Base-by-base conservation (phyloP, 164 flowering plant genomes). In the Annona cherimola region DNA sequence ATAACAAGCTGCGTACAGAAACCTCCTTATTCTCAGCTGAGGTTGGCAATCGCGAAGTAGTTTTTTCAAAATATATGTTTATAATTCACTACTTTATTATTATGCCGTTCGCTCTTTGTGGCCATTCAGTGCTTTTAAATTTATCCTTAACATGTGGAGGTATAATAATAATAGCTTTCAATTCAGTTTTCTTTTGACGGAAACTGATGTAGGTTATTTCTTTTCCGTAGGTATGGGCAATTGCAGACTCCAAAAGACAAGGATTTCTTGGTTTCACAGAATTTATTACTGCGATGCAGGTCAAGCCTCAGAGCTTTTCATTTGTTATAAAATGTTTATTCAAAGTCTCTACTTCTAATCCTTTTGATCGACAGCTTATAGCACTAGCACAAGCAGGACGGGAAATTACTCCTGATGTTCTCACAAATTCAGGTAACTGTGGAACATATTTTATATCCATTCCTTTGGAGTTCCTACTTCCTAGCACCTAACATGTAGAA, bases 251-350 rank as follows among this genome's bases (percentile, higher is more conserved):
- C 16, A 93, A 86, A 76, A 71, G 98, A 62, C 97, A 91, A 75
- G 99, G 99, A 26, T 91, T 81, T 79, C 93, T 95, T 70, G 90
- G 92, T 69, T 86, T 93, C 70, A 86, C 81, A 64, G 98, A 95
- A 78, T 95, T 95, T 61, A 73, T 88, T n/a, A 68, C 81, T 76
- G 89, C 99, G 46, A 95, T 95, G 98, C 97, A 91, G 98, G 98
- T 93, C 39, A 70, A 46, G 5, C 57, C 20, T 14, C 54, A 5
- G 14, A 40, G 18, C 35, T 71, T 44, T 3, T 45, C 40, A 14
- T n/a, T 12, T 61, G 61, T 20, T 20, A 35, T 62, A 9, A 62
- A 8, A 62, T 5, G 35, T 62, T 20, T 40, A 75, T 45, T 61
- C 8, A 18, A 4, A 5, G 60, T 45, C 20, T 50, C 68, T 45